Conservation (phyloP, 306 rosid genomes). For the Fragaria nilgerrensis region DNA sequence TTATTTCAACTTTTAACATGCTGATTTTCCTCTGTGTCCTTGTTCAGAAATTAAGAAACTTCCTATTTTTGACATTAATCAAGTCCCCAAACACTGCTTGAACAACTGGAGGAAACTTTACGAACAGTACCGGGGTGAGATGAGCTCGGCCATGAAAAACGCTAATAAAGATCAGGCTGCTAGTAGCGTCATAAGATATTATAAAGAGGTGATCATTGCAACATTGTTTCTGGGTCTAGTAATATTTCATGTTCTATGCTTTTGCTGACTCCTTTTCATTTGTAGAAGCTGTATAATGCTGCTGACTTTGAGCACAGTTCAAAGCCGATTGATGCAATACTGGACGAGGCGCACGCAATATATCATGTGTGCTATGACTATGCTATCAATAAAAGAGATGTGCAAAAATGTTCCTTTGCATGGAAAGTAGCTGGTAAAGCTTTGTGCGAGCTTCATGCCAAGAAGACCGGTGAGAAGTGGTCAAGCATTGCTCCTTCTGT, state of each 20-base stretch:
- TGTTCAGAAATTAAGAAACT: constrained; percentile 50
- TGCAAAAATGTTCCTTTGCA: neutral
- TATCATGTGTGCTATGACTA: constrained; percentile 50
- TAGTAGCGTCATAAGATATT: constrained; percentile 30
- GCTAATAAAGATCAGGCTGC: constrained; percentile 27
- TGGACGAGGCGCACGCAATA: constrained; percentile 54
- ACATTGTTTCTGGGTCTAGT: neutral
- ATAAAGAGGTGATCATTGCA: constrained; percentile 39
- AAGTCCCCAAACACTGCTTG: constrained; percentile 37
- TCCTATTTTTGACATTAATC: constrained; percentile 46
- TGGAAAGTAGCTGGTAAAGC: neutral
- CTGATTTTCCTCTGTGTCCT: neutral
- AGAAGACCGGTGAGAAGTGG: neutral
- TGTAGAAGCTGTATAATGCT: constrained; percentile 49
- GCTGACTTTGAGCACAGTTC: constrained; percentile 36
- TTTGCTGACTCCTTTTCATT: constrained; percentile 6
- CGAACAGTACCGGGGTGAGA: constrained; percentile 36
- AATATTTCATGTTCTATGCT: neutral
- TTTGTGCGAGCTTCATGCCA: neutral
- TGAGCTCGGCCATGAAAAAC: constrained; percentile 22
- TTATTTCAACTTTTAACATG: neutral
- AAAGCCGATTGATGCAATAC: constrained; percentile 35
- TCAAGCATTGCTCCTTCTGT: neutral
- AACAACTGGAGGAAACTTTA: constrained; percentile 39
- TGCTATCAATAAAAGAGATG: constrained; percentile 23